phyloP scores from a whole-genome alignment of 2,329 filamentous ascomycete genomes.

The Nothomitra cinnamomea region DNA sequence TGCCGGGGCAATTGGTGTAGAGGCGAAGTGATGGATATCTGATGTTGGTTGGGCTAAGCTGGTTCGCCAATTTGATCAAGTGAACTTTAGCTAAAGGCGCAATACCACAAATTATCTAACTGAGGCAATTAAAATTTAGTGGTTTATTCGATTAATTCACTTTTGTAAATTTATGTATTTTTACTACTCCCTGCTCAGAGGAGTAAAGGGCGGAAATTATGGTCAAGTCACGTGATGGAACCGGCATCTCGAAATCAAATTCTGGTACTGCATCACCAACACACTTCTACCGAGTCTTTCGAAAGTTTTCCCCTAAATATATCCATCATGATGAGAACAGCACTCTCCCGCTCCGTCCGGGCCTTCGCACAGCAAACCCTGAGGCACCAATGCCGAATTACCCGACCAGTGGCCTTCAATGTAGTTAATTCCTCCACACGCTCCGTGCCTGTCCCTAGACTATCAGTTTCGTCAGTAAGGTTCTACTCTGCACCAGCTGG shows the following conservation, averaged over 20 bases:
- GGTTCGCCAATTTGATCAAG: neutral
- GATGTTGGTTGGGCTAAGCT: neutral
- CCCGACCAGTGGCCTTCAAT: constrained; percentile 41
- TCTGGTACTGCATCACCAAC: neutral
- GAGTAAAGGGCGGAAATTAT: no score
- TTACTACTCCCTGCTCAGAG: no score
- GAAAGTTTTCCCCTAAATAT: constrained; percentile 2
- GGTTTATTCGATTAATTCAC: no score
- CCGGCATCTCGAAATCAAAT: no score
- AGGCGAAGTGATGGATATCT: neutral
- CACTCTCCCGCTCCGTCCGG: constrained; percentile 61
- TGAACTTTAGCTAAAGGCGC: no score
- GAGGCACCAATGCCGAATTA: constrained; percentile 29
- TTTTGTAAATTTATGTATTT: no score
- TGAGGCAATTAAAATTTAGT: no score
- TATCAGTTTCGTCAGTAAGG: constrained; percentile 40
- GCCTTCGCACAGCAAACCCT: constrained; percentile 26
- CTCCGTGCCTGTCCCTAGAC: constrained; percentile 44
- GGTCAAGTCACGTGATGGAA: no score
- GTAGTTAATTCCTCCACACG: constrained; percentile 42
- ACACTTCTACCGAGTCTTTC: neutral
- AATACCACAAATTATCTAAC: no score
- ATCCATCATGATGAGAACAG: constrained; percentile 72
- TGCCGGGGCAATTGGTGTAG: neutral
- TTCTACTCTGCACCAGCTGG: constrained; percentile 74